Evolutionary conservation across 164 flowering plant genomes (phyloP), one percentile per base, ranked within the genome.

Genomic region (Akebia trifoliata): DNA sequence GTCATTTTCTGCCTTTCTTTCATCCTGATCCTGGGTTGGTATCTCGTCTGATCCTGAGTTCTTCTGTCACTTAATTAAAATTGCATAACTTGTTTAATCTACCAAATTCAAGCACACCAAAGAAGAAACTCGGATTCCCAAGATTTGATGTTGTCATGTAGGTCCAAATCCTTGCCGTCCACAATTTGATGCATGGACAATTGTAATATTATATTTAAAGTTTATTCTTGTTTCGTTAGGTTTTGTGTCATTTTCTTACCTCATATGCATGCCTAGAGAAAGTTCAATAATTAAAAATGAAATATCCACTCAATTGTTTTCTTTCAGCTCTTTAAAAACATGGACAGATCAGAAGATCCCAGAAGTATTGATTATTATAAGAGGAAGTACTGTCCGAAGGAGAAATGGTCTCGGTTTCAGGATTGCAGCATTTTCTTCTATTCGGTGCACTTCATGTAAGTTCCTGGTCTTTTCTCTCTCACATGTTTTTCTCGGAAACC

Each of bases 361-460:
- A 74, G 67, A 55, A 60, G 48, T 49, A 43, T 79, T 44, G 82
- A 73, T 29, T 64, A 82, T 57, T 92, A 83, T 56, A 84, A 66
- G 79, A 78, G 68, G 62, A 93, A 87, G 59, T 83, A 74, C 56
- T 78, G 81, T 56, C 96, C 90, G 4, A 57, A 53, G 60, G 75
- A 71, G 12, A 79, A 78, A 56, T 94, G 97, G 97, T 65, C 64
- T 34, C 52, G 50, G 36, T 86, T 94, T 65, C 74, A 63, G 51
- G 86, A 72, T 61, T 88, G 87, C 77, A 63, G 68, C 69, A 67
- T 94, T 47, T 86, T 81, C 70, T 81, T 94, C 63, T 71, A 68
- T 63, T 20, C 65, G 18, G 25, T 15, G 22, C 54, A 64, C 59
- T 50, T 68, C 51, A 49, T 53, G 90, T 83, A 74, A 73, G 83